These are phyloP conservation scores for Tetrahymena borealis DNA, from an alignment of 73 alveolate species.

Conservation along the genomic window DNA sequence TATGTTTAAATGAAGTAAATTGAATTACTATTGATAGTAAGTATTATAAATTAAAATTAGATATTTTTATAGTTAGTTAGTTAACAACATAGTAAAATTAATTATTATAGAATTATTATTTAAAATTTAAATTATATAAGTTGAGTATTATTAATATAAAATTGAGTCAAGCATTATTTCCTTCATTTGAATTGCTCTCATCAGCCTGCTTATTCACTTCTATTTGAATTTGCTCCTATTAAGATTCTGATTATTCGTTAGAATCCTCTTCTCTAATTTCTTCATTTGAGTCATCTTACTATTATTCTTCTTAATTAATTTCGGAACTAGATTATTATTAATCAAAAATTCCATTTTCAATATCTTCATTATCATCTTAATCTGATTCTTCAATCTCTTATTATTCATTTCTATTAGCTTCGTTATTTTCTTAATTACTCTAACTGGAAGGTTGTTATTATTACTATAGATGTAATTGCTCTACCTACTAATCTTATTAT, in stretches of 20 bases:
- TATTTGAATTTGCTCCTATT: background rate
- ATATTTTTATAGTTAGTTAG: too few species aligned
- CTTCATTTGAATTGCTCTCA: background rate
- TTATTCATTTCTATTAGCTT: background rate
- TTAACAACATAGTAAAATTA: too few species aligned
- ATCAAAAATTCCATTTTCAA: background rate
- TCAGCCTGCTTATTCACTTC: too few species aligned
- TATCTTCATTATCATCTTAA: background rate
- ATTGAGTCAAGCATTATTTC: too few species aligned
- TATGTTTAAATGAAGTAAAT: too few species aligned
- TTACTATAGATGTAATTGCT: background rate
- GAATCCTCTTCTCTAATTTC: background rate
- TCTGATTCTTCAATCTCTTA: background rate
- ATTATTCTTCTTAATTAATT: background rate
- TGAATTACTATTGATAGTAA: too few species aligned
- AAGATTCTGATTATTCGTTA: background rate
- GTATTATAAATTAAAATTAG: too few species aligned
- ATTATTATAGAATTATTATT: too few species aligned
- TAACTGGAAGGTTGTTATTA: background rate
- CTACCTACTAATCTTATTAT: background rate
- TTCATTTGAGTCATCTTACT: background rate
- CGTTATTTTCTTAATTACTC: background rate
- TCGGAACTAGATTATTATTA: background rate
- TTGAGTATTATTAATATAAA: too few species aligned
- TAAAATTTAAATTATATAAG: too few species aligned